Conservation (phyloP, 495 filamentous ascomycete species). For the Xylona heveae region DNA sequence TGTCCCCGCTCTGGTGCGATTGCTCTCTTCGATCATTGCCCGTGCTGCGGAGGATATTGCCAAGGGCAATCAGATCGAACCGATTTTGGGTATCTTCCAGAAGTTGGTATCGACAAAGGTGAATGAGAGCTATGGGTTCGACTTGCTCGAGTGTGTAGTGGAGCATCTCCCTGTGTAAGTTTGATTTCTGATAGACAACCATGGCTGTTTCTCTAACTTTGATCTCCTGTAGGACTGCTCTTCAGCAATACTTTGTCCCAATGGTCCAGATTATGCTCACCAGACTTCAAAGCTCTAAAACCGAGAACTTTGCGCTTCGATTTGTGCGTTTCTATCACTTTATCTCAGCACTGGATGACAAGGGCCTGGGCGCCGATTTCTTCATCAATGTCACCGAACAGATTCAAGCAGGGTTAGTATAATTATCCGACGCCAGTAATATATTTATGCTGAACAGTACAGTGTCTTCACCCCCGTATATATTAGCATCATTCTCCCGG, state of each 20-base stretch:
- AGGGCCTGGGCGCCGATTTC: constrained; percentile 74
- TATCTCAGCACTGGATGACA: constrained; percentile 49
- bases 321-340: constrained; percentile 89
- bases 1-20: constrained; percentile 67
- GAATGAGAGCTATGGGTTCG: constrained; percentile 63
- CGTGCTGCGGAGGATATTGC: constrained; percentile 51
- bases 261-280: constrained; percentile 70
- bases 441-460: neutral
- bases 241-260: constrained; percentile 56
- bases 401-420: constrained; percentile 45
- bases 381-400: constrained; percentile 62
- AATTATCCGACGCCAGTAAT: neutral
- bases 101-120: constrained; percentile 54
- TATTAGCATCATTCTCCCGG: constrained; percentile 62
- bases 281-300: constrained; percentile 54
- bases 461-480: constrained; percentile 73
- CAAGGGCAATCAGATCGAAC: constrained; percentile 53
- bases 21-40: constrained; percentile 66
- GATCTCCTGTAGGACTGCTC: constrained; percentile 21
- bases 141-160: constrained; percentile 65
- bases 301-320: constrained; percentile 57
- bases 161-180: constrained; percentile 47
- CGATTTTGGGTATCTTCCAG: constrained; percentile 81
- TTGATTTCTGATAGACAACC: neutral
- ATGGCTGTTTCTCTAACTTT: constrained; percentile 1